Percentiles rank a stretch among this genome's conserved stretches.
phyloP scores from a whole-genome alignment of 2,329 filamentous ascomycete genomes.

The Lasiodiplodia hormozganensis region DNA sequence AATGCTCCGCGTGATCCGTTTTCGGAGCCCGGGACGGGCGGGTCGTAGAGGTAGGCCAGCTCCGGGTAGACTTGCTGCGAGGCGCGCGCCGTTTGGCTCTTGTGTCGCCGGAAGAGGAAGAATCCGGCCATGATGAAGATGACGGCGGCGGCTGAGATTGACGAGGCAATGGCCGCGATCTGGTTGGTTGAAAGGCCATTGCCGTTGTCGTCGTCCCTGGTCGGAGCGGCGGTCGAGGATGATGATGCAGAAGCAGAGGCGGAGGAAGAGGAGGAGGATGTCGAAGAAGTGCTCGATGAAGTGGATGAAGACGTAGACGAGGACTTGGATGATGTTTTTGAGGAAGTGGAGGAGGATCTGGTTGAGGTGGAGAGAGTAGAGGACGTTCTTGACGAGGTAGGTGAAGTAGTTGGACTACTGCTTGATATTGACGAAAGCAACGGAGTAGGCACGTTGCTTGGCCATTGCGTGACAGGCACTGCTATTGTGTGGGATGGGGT shows the following conservation, averaged over 20 bases:
- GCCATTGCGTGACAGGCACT: conserved; percentile 15
- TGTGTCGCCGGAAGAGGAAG: conserved; percentile 41
- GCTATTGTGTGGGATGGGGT: conserved; percentile 10
- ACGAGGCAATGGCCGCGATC: conserved; percentile 46
- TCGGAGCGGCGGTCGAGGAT: conserved; percentile 20
- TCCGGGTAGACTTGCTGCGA: conserved; percentile 42
- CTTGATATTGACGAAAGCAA: background rate
- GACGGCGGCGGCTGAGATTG: conserved; percentile 42
- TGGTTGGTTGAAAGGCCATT: conserved; percentile 37
- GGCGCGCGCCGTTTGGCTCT: conserved; percentile 32
- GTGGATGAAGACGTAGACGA: conserved; percentile 20
- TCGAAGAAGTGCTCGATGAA: background rate
- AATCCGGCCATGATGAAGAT: conserved; percentile 43
- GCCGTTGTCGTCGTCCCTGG: conserved; percentile 25
- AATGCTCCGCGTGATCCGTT: background rate
- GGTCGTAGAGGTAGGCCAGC: conserved; percentile 44
- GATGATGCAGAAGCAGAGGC: background rate
- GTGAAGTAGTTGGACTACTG: background rate
- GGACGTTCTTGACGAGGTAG: background rate
- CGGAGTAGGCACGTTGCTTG: conserved; percentile 7
- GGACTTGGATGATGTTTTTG: conserved; percentile 15
- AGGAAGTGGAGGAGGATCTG: background rate
- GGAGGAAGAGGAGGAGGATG: conserved; percentile 22
- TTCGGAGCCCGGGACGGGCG: conserved; percentile 29
- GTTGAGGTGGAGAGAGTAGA: conserved; percentile 12